These are phyloP conservation scores for Stachybotrys chartarum DNA, from an alignment of 2,329 filamentous ascomycete species.

Conservation along the genomic window DNA sequence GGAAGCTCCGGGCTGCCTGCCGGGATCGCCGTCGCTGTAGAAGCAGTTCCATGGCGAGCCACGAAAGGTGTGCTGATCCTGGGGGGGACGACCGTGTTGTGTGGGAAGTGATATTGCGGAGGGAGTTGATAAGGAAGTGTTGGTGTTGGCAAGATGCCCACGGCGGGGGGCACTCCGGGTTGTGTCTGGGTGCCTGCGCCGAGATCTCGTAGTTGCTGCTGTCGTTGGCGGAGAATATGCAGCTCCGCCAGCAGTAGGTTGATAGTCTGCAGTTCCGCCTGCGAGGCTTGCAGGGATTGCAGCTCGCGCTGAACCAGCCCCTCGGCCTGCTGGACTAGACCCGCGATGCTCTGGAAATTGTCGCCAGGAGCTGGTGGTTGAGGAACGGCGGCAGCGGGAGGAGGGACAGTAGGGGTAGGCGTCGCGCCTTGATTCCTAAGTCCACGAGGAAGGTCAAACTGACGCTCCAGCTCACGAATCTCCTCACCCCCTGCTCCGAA, in stretches of 20 bases:
- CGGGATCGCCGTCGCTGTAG: constrained; percentile 44
- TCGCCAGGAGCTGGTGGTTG: constrained; percentile 16
- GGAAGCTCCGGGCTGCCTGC: constrained; percentile 55
- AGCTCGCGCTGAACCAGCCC: constrained; percentile 64
- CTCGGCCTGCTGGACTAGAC: constrained; percentile 59
- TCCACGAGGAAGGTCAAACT: constrained; percentile 41
- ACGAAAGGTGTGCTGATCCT: constrained; percentile 34
- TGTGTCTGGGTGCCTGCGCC: constrained; percentile 5
- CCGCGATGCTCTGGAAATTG: constrained; percentile 40
- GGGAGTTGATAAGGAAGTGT: neutral
- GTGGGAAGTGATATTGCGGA: constrained; percentile 10
- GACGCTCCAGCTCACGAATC: constrained; percentile 60
- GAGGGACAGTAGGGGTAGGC: constrained; percentile 6
- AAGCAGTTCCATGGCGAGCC: constrained; percentile 38
- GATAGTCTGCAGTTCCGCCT: constrained; percentile 63
- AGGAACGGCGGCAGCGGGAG: constrained; percentile 8
- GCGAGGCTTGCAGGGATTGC: constrained; percentile 51
- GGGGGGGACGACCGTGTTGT: constrained; percentile 14
- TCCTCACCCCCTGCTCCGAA: constrained; percentile 67
- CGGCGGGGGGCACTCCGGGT: constrained; percentile 8
- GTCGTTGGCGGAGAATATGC: constrained; percentile 52
- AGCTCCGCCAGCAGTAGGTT: constrained; percentile 62
- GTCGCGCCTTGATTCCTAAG: constrained; percentile 14
- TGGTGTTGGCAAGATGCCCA: constrained; percentile 1
- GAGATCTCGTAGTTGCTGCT: constrained; percentile 17